Conservation (phyloP, 2,329 filamentous ascomycete species). For the Blastomyces silverae region DNA sequence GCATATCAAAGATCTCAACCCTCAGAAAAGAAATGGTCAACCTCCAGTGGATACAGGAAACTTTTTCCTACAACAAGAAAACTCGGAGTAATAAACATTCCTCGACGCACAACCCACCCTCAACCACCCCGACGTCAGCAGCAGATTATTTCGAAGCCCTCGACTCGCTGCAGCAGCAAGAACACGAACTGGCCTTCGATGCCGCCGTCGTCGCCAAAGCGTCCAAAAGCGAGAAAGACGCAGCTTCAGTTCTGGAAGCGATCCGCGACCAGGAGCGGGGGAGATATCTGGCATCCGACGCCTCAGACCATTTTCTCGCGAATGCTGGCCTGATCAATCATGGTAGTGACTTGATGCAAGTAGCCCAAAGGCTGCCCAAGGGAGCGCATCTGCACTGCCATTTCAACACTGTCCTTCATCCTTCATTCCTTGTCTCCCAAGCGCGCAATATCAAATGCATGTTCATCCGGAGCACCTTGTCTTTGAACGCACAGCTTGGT, state of each 20-base stretch:
- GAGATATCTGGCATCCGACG: not conserved
- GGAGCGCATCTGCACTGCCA: constrained; percentile 15
- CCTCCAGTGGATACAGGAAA: constrained; percentile 8
- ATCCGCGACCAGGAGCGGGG: constrained; percentile 9
- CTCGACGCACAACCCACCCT: not conserved
- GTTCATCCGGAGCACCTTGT: constrained; percentile 7
- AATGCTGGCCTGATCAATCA: constrained; percentile 11
- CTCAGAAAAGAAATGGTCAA: constrained; percentile 5
- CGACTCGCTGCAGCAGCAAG: not conserved
- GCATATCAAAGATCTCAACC: not conserved
- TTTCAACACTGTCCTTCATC: constrained; percentile 14
- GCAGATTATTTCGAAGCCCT: constrained; percentile 7
- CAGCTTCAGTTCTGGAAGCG: constrained; percentile 1
- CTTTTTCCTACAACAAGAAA: not conserved
- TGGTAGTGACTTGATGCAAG: constrained; percentile 10
- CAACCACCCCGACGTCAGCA: not conserved
- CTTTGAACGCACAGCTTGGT: not conserved
- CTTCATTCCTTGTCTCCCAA: constrained; percentile 11
- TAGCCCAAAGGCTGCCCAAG: constrained; percentile 8
- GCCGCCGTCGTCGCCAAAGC: constrained; percentile 7
- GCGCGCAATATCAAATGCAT: constrained; percentile 13
- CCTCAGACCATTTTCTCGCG: constrained; percentile 11
- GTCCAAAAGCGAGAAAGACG: constrained; percentile 3
- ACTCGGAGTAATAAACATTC: not conserved
- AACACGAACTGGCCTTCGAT: constrained; percentile 12